Evolutionary conservation across 176 grass and related monocot species (phyloP).

Genomic region (Hsuehochloa calcarea): DNA sequence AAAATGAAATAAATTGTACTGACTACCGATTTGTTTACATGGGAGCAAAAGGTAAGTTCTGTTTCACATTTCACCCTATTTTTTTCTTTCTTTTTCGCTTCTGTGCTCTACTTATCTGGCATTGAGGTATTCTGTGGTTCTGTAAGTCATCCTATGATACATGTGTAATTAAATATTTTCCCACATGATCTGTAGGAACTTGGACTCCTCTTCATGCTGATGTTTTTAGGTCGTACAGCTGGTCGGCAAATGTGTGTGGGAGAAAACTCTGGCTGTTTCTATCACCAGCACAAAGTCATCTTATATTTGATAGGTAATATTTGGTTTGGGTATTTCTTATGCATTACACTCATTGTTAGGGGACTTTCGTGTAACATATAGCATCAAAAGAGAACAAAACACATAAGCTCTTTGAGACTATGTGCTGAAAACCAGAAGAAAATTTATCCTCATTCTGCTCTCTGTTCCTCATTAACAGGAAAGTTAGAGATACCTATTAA

Average conservation of each 20-base stretch:
- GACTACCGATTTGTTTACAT: constrained; percentile 99
- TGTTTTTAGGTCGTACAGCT: constrained; percentile 96
- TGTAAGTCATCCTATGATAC: not conserved
- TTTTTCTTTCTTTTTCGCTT: not conserved
- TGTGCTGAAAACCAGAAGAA: not conserved
- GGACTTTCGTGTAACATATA: not conserved
- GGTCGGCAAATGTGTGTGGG: constrained; percentile 96
- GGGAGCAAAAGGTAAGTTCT: constrained; percentile 72
- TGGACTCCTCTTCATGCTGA: constrained; percentile 97
- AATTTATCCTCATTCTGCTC: not conserved
- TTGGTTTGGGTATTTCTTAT: not conserved
- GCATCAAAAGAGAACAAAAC: not conserved
- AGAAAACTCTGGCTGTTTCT: constrained; percentile 87
- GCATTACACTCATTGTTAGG: not conserved
- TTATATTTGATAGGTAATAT: constrained; percentile 78
- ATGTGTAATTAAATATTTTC: constrained; percentile 7
- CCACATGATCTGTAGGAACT: constrained; percentile 55
- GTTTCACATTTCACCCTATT: not conserved
- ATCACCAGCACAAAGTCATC: constrained; percentile 66
- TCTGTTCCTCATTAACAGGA: not conserved
- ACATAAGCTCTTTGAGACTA: not conserved
- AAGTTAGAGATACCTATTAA: not conserved
- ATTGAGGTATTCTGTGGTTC: constrained; percentile 20
- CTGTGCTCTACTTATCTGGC: not conserved
- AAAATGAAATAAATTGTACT: constrained; percentile 95